phyloP scores from a whole-genome alignment of 257 asterid species.

The Fraxinus pennsylvanica region DNA sequence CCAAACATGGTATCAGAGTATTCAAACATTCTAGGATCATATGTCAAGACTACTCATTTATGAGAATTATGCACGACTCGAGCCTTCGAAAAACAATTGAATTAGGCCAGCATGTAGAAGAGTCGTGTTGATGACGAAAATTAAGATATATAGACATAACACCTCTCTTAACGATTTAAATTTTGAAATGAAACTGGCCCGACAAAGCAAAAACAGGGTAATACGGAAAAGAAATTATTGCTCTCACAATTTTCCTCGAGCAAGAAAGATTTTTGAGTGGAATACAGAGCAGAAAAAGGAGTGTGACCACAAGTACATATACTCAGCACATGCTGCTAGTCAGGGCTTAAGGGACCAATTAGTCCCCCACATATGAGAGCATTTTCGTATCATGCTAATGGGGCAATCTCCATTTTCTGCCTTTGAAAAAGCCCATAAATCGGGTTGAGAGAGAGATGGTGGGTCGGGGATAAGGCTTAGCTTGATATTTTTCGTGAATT shows the following conservation, averaged over 20 bases:
- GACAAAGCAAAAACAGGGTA: background rate
- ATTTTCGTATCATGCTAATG: background rate
- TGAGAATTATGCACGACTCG: background rate
- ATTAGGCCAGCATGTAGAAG: background rate
- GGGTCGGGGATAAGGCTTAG: no score
- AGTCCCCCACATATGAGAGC: constrained; percentile 10
- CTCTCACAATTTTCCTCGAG: background rate
- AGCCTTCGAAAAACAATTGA: background rate
- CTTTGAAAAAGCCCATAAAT: background rate
- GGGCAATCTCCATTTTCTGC: background rate
- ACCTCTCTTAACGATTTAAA: background rate
- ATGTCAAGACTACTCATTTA: background rate
- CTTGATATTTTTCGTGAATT: background rate
- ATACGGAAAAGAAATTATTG: background rate
- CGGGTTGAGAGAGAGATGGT: background rate
- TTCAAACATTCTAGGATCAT: background rate
- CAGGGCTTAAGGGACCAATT: constrained; percentile 16
- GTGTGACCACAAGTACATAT: constrained; percentile 4
- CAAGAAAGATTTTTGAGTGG: background rate
- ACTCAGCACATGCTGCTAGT: background rate
- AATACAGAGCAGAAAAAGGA: background rate
- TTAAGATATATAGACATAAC: no score
- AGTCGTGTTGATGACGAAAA: background rate
- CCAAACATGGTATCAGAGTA: background rate
- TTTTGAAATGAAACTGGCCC: background rate